Conservation (phyloP, 768 basidiomycete genomes). For the Tulasnella sp. region DNA sequence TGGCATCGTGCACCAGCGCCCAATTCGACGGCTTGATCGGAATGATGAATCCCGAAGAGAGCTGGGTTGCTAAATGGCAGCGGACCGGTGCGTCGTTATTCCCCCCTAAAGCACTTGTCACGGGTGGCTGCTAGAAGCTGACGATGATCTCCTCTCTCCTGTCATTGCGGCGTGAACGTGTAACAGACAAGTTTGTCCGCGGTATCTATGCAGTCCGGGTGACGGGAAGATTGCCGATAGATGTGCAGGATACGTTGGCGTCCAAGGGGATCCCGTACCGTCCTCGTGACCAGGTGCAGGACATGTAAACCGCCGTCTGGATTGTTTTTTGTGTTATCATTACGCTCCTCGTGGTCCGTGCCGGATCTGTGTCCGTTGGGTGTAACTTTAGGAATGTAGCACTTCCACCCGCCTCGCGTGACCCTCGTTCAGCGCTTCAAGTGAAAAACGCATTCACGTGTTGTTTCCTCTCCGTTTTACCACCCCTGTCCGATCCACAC, state of each 20-base stretch:
- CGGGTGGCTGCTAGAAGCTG: not conserved
- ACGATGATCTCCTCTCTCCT: not conserved
- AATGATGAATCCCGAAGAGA: slow-evolving; percentile 75
- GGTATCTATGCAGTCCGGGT: slow-evolving; percentile 94
- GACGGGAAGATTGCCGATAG: slow-evolving; percentile 78
- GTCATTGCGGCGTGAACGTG: not conserved
- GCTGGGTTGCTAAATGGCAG: slow-evolving; percentile 98
- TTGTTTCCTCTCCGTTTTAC: not conserved
- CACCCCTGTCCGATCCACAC: not conserved
- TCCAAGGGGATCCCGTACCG: slow-evolving; percentile 75
- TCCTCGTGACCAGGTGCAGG: slow-evolving; percentile 64
- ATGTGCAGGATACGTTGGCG: slow-evolving; percentile 77
- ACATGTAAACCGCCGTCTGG: slow-evolving; percentile 13
- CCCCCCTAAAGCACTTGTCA: not conserved
- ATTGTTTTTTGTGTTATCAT: not conserved
- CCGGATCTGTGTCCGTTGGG: not conserved
- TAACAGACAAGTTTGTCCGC: slow-evolving; percentile 79
- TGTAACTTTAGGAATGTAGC: not conserved
- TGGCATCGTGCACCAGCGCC: slow-evolving; percentile 81
- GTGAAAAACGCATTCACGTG: slow-evolving; percentile 15
- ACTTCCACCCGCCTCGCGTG: not conserved
- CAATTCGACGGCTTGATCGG: slow-evolving; percentile 92
- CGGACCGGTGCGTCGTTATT: slow-evolving; percentile 64
- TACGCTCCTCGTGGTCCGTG: not conserved
- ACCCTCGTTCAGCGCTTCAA: not conserved